These are phyloP conservation scores for Apiospora phragmitis DNA, from an alignment of 2,329 filamentous ascomycete species.

Conservation along the genomic window DNA sequence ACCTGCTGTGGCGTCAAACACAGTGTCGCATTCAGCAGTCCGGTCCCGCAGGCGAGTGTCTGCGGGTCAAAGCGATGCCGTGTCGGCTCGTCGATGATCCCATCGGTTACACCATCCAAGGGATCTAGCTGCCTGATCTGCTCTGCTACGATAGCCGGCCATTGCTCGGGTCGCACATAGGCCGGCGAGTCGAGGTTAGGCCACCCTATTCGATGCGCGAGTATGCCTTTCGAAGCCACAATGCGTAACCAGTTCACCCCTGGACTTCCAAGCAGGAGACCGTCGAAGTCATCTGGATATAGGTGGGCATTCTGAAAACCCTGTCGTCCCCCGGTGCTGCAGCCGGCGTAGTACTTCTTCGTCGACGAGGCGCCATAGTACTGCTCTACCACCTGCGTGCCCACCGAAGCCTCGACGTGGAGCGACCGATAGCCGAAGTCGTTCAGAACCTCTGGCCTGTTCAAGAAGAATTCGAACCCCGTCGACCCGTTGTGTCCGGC, in stretches of 20 bases:
- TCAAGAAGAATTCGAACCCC: constrained; percentile 23
- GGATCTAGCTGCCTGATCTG: constrained; percentile 42
- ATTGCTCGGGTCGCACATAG: constrained; percentile 38
- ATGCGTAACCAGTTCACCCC: constrained; percentile 30
- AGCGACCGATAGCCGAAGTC: constrained; percentile 28
- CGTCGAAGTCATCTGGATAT: constrained; percentile 55
- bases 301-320: constrained; percentile 48
- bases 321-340: constrained; percentile 55
- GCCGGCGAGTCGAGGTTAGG: constrained; percentile 41
- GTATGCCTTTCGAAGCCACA: constrained; percentile 42
- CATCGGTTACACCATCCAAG: constrained; percentile 40
- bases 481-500: constrained; percentile 41
- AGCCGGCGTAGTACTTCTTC: constrained; percentile 51
- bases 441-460: constrained; percentile 28
- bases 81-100: constrained; percentile 40
- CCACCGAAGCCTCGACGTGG: constrained; percentile 45
- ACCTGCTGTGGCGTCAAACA: constrained; percentile 19
- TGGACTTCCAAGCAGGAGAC: constrained; percentile 45
- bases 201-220: constrained; percentile 37
- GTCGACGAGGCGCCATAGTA: constrained; percentile 41
- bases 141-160: constrained; percentile 36
- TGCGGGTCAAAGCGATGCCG: constrained; percentile 35
- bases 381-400: constrained; percentile 42
- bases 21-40: constrained; percentile 17
- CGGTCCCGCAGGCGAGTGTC: constrained; percentile 17